Base-by-base conservation (phyloP, 2,329 filamentous ascomycete genomes). In the Xylaria multiplex region DNA sequence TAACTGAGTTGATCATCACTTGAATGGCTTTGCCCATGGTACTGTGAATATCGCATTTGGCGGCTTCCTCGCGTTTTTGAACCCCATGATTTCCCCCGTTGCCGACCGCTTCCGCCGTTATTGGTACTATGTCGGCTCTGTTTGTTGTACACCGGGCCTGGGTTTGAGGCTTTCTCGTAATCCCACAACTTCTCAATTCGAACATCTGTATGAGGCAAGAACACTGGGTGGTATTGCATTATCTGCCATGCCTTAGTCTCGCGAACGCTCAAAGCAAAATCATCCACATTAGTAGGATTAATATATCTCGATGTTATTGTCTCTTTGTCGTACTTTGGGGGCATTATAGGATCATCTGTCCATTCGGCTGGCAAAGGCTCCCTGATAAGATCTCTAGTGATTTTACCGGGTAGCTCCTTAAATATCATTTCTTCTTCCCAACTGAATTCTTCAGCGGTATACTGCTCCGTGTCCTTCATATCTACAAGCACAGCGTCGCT, bases 211-310 rank as follows among this genome's bases (percentile, higher is more conserved):
- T 70, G 67, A 14, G 73, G 65, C 16, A 75, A 53, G 57, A 77
- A 76, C 5, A 66, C 43, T 13, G 74, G 74, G 63, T 77, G 75
- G 46, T 76, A 63, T 46, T 75, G 71, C 67, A 76, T 70, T 14
- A 71, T 58, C 13, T 72, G 69, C 76, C 76, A 78, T 57, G 73
- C 71, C 54, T 73, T 71, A 8, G 75, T 77, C 46, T 78, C 72
- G 16, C 75, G 73, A 52, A 77, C 63, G 48, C 71, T 73, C 59
- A 73, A 63, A 1, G 75, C 69, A 49, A 77, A 78, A 43, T 77
- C 75, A 45, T 78, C 76, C 0, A 77, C 64, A 49, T 77, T 78
- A 5, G 63, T 63, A 16, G 70, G 57, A 6, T 72, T 77, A 30
- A 77, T 71, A 45, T 74, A 76, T 59, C 68, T 71, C 13, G 76